Evolutionary conservation across 2,329 filamentous ascomycete species (phyloP).

Genomic region (Pseudogymnoascus sp.): DNA sequence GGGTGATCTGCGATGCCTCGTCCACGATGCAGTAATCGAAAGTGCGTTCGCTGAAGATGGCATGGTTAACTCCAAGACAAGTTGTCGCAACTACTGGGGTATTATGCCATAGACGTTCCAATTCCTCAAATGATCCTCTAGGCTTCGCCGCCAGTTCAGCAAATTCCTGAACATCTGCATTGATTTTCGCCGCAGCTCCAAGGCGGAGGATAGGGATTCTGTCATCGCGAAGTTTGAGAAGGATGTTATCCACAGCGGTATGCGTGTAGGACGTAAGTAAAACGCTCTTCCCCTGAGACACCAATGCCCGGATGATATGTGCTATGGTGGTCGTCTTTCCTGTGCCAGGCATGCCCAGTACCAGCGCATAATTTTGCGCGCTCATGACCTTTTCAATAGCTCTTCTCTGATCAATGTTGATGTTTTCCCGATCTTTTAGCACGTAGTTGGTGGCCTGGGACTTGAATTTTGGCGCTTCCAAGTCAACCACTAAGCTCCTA

Average conservation of each 20-base stretch:
- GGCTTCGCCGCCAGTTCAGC: conserved; percentile 67
- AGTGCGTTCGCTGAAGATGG: conserved; percentile 75
- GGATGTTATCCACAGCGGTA: conserved; percentile 94
- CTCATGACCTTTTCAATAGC: conserved; percentile 95
- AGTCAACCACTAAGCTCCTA: conserved; percentile 72
- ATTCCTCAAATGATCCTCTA: conserved; percentile 71
- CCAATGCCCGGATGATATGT: conserved; percentile 86
- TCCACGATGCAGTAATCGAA: conserved; percentile 99
- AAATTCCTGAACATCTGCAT: conserved; percentile 80
- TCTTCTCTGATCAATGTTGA: conserved; percentile 79
- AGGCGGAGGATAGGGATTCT: conserved; percentile 75
- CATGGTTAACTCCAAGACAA: conserved; percentile 84
- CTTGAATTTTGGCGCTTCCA: conserved; percentile 66
- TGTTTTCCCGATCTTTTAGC: conserved; percentile 51
- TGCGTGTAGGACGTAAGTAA: conserved; percentile 93
- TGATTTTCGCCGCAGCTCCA: conserved; percentile 75
- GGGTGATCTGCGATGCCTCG: conserved; percentile 92
- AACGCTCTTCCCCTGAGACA: conserved; percentile 84
- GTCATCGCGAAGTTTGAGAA: conserved; percentile 79
- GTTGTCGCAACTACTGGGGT: conserved; percentile 90
- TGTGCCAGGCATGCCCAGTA: conserved; percentile 95
- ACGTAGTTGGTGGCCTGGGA: conserved; percentile 53
- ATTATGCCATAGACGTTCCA: conserved; percentile 74
- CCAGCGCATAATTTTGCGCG: conserved; percentile 89
- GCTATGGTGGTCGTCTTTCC: conserved; percentile 98